A percentile compares a stretch with the other conserved stretches of the same genome.
These are phyloP conservation scores for Trichoderma gracile DNA, from an alignment of 2,329 filamentous ascomycete species.

Conservation along the genomic window DNA sequence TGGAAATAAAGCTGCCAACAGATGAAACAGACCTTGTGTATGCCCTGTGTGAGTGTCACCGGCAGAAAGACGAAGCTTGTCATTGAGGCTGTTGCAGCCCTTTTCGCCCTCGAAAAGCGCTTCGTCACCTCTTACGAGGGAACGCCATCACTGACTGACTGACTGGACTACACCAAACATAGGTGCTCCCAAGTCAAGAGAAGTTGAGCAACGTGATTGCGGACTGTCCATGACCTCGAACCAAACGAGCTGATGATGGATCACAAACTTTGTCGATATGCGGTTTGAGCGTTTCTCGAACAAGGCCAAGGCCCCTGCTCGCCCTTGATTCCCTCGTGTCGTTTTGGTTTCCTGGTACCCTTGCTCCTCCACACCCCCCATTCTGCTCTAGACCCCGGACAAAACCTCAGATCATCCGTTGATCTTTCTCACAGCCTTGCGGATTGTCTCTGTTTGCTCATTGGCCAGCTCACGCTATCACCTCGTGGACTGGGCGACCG, in stretches of 20 bases:
- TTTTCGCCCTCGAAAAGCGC: not conserved
- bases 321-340: not conserved
- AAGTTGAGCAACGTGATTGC: too few species aligned
- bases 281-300: not conserved
- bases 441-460: slow-evolving; percentile 2
- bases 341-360: not conserved
- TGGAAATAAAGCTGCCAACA: slow-evolving; percentile 16
- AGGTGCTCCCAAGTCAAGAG: too few species aligned
- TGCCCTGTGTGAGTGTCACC: slow-evolving; percentile 12
- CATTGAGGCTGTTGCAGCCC: slow-evolving; percentile 15
- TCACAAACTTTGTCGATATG: not conserved
- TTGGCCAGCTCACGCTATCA: not conserved
- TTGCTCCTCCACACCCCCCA: not conserved
- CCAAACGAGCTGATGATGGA: not conserved
- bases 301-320: not conserved
- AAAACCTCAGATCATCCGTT: not conserved
- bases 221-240: too few species aligned
- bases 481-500: not conserved
- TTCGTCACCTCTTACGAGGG: slow-evolving; percentile 7
- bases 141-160: not conserved
- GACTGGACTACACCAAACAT: not conserved
- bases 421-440: slow-evolving; percentile 7
- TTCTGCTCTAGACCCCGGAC: not conserved
- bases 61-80: slow-evolving; percentile 15
- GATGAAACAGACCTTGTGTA: slow-evolving; percentile 16